Conservation (phyloP, 345 rosid species). For the Zanthoxylum bungeanum region DNA sequence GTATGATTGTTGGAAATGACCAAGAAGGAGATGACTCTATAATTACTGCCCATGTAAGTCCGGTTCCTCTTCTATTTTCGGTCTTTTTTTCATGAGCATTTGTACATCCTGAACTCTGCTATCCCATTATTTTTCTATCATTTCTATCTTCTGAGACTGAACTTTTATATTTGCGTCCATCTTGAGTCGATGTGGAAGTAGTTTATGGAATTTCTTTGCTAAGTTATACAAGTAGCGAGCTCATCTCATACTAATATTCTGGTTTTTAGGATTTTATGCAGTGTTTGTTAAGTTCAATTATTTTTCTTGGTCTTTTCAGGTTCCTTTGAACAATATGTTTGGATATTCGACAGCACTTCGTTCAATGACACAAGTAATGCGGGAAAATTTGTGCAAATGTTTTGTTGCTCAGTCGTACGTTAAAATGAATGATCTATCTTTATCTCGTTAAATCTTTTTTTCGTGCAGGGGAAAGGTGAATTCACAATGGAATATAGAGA, state of each 20-base stretch:
- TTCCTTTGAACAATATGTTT: conserved; percentile 97
- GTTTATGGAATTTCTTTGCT: background rate
- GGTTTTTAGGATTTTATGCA: background rate
- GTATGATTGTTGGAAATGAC: conserved; percentile 91
- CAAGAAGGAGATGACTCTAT: conserved; percentile 96
- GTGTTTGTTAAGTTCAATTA: background rate
- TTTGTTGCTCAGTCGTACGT: background rate
- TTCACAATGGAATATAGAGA: conserved; percentile 99
- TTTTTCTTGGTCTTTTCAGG: conserved; percentile 38
- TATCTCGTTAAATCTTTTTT: background rate
- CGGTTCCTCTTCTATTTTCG: background rate
- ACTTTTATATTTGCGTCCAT: background rate
- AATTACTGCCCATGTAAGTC: conserved; percentile 69
- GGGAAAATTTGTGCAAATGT: background rate
- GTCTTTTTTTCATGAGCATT: background rate
- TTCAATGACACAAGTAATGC: conserved; percentile 88
- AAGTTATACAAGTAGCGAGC: background rate
- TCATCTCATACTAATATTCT: no score
- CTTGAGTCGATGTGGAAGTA: background rate
- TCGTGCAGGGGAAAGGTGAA: conserved; percentile 86
- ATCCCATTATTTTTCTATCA: background rate
- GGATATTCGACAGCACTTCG: conserved; percentile 96
- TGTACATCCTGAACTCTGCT: background rate
- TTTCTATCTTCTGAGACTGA: background rate
- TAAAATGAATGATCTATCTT: background rate